These are phyloP conservation scores for Xylariaceae sp. DNA, from an alignment of 2,329 filamentous ascomycete species.

Conservation along the genomic window DNA sequence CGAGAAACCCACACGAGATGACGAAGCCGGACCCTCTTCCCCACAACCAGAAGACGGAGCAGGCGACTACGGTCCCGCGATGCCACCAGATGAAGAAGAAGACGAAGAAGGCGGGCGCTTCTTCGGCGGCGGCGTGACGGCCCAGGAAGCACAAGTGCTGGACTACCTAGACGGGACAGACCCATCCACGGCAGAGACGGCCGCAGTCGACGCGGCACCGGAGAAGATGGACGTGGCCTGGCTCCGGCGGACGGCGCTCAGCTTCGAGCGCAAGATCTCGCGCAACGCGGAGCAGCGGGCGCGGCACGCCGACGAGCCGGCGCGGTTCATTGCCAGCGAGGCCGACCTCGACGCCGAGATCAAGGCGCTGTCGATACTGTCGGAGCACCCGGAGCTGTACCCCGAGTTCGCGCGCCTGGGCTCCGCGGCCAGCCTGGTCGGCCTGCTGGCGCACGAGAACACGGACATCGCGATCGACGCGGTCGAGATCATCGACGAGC, in stretches of 20 bases:
- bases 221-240: constrained; percentile 81
- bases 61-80: constrained; percentile 27
- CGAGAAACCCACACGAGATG: constrained; percentile 23
- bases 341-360: constrained; percentile 86
- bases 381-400: constrained; percentile 68
- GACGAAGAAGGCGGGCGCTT: constrained; percentile 93
- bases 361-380: constrained; percentile 77
- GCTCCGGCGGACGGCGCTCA: constrained; percentile 74
- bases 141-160: constrained; percentile 74
- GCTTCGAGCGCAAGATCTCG: constrained; percentile 84
- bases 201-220: constrained; percentile 36
- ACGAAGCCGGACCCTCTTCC: constrained; percentile 44
- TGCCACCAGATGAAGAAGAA: constrained; percentile 29
- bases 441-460: constrained; percentile 87
- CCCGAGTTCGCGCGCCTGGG: constrained; percentile 29
- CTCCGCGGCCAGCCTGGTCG: constrained; percentile 57
- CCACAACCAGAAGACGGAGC: constrained; percentile 41
- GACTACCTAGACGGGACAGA: constrained; percentile 68
- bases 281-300: constrained; percentile 87
- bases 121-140: constrained; percentile 85
- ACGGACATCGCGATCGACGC: constrained; percentile 92
- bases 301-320: constrained; percentile 28
- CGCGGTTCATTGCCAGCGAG: constrained; percentile 42
- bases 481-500: constrained; percentile 81
- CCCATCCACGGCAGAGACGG: constrained; percentile 24